Evolutionary conservation across 73 alveolate genomes (phyloP).

Genomic region (Tetrahymena borealis): DNA sequence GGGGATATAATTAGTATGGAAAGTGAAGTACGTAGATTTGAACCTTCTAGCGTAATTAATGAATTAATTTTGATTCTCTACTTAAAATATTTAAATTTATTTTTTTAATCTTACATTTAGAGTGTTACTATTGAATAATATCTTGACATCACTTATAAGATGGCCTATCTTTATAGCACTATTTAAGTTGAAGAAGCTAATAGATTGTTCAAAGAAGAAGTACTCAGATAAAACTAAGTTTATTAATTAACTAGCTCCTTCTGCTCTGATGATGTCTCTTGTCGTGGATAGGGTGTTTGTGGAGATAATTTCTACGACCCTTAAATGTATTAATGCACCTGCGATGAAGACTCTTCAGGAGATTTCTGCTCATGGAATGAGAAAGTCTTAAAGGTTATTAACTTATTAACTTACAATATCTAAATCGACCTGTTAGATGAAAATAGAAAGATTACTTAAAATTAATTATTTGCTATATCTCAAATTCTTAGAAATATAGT

Average conservation of each 20-base stretch:
- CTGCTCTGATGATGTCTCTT: not conserved
- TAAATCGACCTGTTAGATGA: not conserved
- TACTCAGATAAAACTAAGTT: not conserved
- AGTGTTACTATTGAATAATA: not conserved
- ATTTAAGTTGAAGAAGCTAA: not conserved
- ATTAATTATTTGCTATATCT: not conserved
- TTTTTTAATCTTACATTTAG: not conserved
- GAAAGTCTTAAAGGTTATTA: not conserved
- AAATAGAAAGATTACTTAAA: not conserved
- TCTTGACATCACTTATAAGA: not conserved
- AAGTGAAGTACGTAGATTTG: not conserved
- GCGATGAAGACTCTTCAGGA: not conserved
- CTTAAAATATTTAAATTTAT: not conserved
- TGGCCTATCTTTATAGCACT: not conserved
- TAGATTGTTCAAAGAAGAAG: not conserved
- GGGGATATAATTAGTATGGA: not conserved
- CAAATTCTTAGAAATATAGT: not conserved
- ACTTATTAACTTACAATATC: not conserved
- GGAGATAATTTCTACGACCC: not conserved
- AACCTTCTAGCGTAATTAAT: not conserved
- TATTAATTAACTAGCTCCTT: not conserved
- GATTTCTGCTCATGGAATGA: not conserved
- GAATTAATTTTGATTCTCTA: not conserved
- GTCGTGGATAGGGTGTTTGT: not conserved
- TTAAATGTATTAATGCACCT: not conserved